Evolutionary conservation across 2,329 filamentous ascomycete species (phyloP).

Genomic region (Fusarium coicis): DNA sequence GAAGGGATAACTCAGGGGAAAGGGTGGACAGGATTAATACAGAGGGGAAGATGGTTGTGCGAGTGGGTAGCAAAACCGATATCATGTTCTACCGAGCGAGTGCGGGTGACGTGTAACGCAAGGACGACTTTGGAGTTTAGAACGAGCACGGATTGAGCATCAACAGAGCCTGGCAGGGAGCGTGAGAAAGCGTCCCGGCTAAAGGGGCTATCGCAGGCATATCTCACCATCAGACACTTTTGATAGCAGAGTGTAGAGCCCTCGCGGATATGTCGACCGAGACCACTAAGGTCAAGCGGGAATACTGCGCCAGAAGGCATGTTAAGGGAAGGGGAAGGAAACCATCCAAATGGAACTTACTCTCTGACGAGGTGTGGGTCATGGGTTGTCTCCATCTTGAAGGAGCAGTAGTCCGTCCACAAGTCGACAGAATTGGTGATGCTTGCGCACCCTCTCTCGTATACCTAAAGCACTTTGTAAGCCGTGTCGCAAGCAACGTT

Average conservation of each 20-base stretch:
- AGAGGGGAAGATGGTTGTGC: slow-evolving; percentile 60
- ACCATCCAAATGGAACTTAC: slow-evolving; percentile 83
- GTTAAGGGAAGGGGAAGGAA: slow-evolving; percentile 77
- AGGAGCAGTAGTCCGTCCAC: slow-evolving; percentile 96
- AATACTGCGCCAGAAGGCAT: slow-evolving; percentile 59
- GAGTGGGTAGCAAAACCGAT: slow-evolving; percentile 63
- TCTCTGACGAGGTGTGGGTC: slow-evolving; percentile 96
- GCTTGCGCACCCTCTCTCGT: slow-evolving; percentile 93
- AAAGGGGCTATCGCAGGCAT: slow-evolving; percentile 69
- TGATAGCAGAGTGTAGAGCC: slow-evolving; percentile 53
- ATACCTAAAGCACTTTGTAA: slow-evolving; percentile 70
- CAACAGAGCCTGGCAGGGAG: slow-evolving; percentile 71
- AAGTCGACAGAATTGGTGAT: slow-evolving; percentile 94
- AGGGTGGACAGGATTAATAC: slow-evolving; percentile 66
- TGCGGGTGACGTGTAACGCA: slow-evolving; percentile 50
- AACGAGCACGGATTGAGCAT: slow-evolving; percentile 51
- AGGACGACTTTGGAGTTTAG: slow-evolving; percentile 54
- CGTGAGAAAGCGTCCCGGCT: slow-evolving; percentile 73
- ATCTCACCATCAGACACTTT: slow-evolving; percentile 73
- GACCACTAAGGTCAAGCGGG: slow-evolving; percentile 54
- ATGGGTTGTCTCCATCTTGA: slow-evolving; percentile 98
- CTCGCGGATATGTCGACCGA: slow-evolving; percentile 51
- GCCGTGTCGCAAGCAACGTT: not conserved
- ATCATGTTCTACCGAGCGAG: slow-evolving; percentile 49
- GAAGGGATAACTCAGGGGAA: slow-evolving; percentile 50